Evolutionary conservation across 495 filamentous ascomycete genomes (phyloP).

Genomic region (Melanomma pulvis-pyrius): DNA sequence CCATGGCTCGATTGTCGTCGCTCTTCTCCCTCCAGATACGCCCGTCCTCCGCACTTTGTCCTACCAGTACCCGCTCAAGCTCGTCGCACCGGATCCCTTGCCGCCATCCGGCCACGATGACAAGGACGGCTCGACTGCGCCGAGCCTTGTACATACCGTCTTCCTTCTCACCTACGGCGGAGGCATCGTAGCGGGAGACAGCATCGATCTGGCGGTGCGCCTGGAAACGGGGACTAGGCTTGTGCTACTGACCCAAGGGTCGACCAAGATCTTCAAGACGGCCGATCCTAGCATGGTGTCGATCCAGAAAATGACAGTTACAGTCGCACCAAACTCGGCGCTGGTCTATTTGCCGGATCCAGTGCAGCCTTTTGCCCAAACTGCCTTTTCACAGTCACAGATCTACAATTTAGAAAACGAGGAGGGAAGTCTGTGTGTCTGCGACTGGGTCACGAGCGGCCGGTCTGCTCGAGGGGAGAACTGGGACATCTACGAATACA

Average conservation of each 20-base stretch:
- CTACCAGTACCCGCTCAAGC: slow-evolving; percentile 94
- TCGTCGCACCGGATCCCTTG: slow-evolving; percentile 66
- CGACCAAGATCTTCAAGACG: slow-evolving; percentile 93
- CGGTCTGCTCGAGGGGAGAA: slow-evolving; percentile 85
- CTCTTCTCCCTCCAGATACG: slow-evolving; percentile 68
- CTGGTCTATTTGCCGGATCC: slow-evolving; percentile 95
- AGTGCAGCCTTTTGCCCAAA: slow-evolving; percentile 80
- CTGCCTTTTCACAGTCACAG: slow-evolving; percentile 81
- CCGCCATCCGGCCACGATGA: slow-evolving; percentile 42
- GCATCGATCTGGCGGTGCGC: slow-evolving; percentile 70
- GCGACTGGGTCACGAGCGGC: slow-evolving; percentile 93
- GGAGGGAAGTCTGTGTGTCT: slow-evolving; percentile 69
- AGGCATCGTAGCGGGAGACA: slow-evolving; percentile 84
- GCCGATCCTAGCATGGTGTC: slow-evolving; percentile 60
- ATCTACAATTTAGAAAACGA: slow-evolving; percentile 65
- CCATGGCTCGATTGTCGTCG: slow-evolving; percentile 73
- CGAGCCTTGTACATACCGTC: slow-evolving; percentile 63
- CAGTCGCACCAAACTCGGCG: slow-evolving; percentile 62
- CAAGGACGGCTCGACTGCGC: slow-evolving; percentile 43
- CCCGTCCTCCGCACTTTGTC: slow-evolving; percentile 73
- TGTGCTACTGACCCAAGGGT: slow-evolving; percentile 87
- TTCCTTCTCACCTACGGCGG: slow-evolving; percentile 96
- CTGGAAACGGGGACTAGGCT: slow-evolving; percentile 68
- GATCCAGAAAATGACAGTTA: slow-evolving; percentile 68
- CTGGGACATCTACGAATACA: slow-evolving; percentile 79